Evolutionary conservation across 2,329 filamentous ascomycete genomes (phyloP), one percentile per base, ranked within the genome.

Genomic region (Calonectria fujianensis): DNA sequence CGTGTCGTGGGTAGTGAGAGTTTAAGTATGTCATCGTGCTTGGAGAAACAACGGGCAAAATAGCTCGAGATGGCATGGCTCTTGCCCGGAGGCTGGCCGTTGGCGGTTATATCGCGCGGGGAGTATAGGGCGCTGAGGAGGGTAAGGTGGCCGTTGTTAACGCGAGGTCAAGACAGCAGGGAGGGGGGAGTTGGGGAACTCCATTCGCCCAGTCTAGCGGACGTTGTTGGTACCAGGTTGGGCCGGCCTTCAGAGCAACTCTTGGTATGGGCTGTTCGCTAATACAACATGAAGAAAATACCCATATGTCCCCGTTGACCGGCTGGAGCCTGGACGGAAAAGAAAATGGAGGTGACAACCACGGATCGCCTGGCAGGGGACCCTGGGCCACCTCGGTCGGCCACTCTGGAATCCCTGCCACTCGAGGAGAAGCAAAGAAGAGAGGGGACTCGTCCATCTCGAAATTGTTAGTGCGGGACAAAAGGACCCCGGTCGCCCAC

Each of bases 401-500:
- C 54, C 27, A 65, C 70, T 68, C 57, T 68, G 57, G 50, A 57
- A 61, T 13, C 66, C 65, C 37, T 75, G 70, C 52, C 68, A 61
- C 45, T 29, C 54, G 48, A 57, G 73, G 75, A 61, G 63, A 69
- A 61, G 65, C 59, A 71, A 45, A 75, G 73, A 50, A 70, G 37
- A 48, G 72, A 76, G 54, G 45, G 70, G 70, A 75, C 65, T 75
- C 69, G 41, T 66, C 31, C 65, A 72, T 75, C 32, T 73, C 37
- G 14, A 80, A 79, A 81, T 81, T 80, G 79, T 80, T 80, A 80
- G 79, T 78, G 79, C 76, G 45, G 54, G 70, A 80, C 78, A 79
- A 73, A 50, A 72, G 68, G 39, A 41, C 57, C 50, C 70, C 50
- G 63, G 69, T 64, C 69, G 68, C 74, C 74, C 57, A 51, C 74